These are phyloP conservation scores for Pseudocercospora musae DNA, from an alignment of 2,329 filamentous ascomycete species.

Conservation along the genomic window DNA sequence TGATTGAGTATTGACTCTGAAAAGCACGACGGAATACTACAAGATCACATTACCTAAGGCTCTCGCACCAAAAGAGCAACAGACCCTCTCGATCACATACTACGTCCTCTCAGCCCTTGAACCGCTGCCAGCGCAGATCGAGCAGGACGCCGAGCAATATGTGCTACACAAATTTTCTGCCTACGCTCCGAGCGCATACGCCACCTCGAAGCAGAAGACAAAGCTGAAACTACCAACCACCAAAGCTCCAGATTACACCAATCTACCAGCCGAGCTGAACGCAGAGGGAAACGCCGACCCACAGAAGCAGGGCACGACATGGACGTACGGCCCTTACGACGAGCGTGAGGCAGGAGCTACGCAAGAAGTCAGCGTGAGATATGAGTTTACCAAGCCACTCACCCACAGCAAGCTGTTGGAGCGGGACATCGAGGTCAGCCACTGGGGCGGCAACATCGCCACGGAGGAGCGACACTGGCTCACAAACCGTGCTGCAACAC, in stretches of 20 bases:
- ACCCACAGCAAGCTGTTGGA: constrained; percentile 75
- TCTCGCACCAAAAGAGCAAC: constrained; percentile 70
- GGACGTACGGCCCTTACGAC: constrained; percentile 86
- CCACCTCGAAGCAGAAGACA: constrained; percentile 90
- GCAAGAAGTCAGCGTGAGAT: constrained; percentile 74
- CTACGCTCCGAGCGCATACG: constrained; percentile 79
- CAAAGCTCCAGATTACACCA: constrained; percentile 75
- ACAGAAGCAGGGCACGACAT: constrained; percentile 76
- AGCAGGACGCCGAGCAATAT: constrained; percentile 83
- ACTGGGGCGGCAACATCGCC: constrained; percentile 96
- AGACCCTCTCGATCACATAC: constrained; percentile 85
- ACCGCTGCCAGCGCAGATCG: constrained; percentile 76
- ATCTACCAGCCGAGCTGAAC: constrained; percentile 55
- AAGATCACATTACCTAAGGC: constrained; percentile 73
- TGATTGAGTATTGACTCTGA: not conserved
- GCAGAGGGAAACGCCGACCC: constrained; percentile 64
- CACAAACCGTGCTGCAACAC: constrained; percentile 76
- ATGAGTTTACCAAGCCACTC: constrained; percentile 92
- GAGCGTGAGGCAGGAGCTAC: constrained; percentile 74
- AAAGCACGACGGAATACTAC: constrained; percentile 65
- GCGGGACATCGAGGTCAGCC: constrained; percentile 89
- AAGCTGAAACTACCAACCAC: constrained; percentile 83
- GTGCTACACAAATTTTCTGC: constrained; percentile 82
- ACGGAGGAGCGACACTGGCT: constrained; percentile 92
- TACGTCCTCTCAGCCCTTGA: constrained; percentile 73